phyloP scores from a whole-genome alignment of 1,284 basidiomycete species.

The Apiotrichum sp. region DNA sequence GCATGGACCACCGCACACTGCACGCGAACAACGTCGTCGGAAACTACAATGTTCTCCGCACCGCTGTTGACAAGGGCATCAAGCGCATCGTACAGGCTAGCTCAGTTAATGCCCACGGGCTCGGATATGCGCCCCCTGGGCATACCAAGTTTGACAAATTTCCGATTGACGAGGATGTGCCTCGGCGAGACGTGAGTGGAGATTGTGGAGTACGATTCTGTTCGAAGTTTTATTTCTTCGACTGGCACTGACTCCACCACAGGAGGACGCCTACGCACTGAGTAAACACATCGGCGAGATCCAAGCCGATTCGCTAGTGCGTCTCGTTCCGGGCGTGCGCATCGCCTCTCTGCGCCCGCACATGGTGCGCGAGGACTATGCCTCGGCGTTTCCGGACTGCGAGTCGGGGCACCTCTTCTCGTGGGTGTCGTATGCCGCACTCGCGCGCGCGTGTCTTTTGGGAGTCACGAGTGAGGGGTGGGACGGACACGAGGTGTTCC shows the following conservation, averaged over 20 bases:
- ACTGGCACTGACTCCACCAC: background rate
- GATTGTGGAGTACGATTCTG: background rate
- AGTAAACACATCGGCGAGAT: slow-evolving; percentile 44
- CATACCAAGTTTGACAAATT: slow-evolving; percentile 27
- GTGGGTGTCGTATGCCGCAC: slow-evolving; percentile 32
- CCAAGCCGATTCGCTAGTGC: slow-evolving; percentile 38
- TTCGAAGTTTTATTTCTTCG: background rate
- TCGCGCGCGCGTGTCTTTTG: slow-evolving; percentile 36
- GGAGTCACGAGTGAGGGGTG: slow-evolving; percentile 25
- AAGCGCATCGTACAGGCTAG: slow-evolving; percentile 43
- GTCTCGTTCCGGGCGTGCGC: slow-evolving; percentile 18
- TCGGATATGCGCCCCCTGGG: slow-evolving; percentile 27
- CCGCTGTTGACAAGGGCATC: slow-evolving; percentile 36
- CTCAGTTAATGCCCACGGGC: slow-evolving; percentile 36
- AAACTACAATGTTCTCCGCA: slow-evolving; percentile 40
- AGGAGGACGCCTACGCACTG: slow-evolving; percentile 39
- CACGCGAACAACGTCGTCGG: slow-evolving; percentile 42
- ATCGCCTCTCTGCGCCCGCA: slow-evolving; percentile 47
- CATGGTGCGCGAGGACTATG: slow-evolving; percentile 22
- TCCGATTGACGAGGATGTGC: slow-evolving; percentile 32
- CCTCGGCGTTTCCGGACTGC: slow-evolving; percentile 6
- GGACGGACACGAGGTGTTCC: slow-evolving; percentile 44
- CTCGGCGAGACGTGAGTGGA: slow-evolving; percentile 26
- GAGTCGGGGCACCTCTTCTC: slow-evolving; percentile 33
- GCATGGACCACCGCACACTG: slow-evolving; percentile 27